phyloP scores from a whole-genome alignment of 73 alveolate species.

The Chromera velia region DNA sequence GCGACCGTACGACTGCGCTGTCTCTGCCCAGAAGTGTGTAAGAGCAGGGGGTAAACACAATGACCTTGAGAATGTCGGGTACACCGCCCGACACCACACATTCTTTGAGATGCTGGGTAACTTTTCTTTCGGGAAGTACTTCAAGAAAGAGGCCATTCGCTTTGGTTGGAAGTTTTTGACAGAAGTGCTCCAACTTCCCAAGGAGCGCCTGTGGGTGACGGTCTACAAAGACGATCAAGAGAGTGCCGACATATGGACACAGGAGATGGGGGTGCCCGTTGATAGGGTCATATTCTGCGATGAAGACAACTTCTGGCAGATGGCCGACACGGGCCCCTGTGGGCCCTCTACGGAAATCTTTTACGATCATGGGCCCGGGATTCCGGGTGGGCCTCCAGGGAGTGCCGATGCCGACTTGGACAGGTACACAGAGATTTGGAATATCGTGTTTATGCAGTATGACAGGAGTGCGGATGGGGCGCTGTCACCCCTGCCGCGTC shows the following conservation, averaged over 20 bases:
- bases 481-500: constrained; percentile 28
- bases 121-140: not conserved
- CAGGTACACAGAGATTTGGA: not conserved
- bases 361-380: not conserved
- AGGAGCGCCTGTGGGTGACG: not conserved
- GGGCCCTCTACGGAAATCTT: not conserved
- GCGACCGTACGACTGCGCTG: not conserved
- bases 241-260: not conserved
- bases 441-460: not conserved
- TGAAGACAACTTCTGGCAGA: not conserved
- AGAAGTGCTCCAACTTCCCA: not conserved
- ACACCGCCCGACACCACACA: not conserved
- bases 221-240: not conserved
- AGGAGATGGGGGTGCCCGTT: not conserved
- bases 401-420: not conserved
- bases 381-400: not conserved
- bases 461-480: constrained; percentile 21
- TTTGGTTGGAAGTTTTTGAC: not conserved
- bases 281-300: too few species aligned
- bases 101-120: not conserved
- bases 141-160: not conserved
- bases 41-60: not conserved
- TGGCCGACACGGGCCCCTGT: not conserved
- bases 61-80: not conserved
- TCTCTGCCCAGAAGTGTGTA: not conserved